Conservation (phyloP, 2,329 filamentous ascomycete genomes). For the Furcasterigmium furcatum region DNA sequence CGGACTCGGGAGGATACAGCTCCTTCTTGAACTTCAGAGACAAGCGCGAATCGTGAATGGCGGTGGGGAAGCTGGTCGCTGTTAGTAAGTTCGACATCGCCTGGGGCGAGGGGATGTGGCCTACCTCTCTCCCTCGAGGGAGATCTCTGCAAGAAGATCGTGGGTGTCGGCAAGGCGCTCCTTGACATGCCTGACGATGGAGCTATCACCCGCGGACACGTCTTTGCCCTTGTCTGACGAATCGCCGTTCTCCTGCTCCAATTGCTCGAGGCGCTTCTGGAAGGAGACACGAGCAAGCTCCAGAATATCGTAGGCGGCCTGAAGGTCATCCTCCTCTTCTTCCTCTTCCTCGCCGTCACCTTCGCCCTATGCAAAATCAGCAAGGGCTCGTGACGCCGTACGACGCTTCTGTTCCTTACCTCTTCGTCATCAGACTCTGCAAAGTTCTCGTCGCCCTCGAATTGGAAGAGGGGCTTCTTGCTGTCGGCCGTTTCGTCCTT, state of each 20-base stretch:
- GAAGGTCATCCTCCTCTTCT: slow-evolving; percentile 70
- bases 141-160: slow-evolving; percentile 92
- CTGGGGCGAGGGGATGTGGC: no score
- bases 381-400: not conserved
- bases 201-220: slow-evolving; percentile 33
- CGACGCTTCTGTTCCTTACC: slow-evolving; percentile 28
- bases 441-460: slow-evolving; percentile 92
- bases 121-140: slow-evolving; percentile 87
- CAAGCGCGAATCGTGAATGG: slow-evolving; percentile 78
- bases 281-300: slow-evolving; percentile 72
- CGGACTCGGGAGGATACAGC: slow-evolving; percentile 76
- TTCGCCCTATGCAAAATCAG: slow-evolving; percentile 14
- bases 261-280: slow-evolving; percentile 46
- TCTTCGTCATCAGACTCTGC: slow-evolving; percentile 76
- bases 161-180: slow-evolving; percentile 90
- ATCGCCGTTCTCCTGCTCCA: slow-evolving; percentile 30
- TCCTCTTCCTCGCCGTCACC: slow-evolving; percentile 43
- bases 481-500: slow-evolving; percentile 34
- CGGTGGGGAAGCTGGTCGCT: slow-evolving; percentile 66
- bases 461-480: slow-evolving; percentile 84
- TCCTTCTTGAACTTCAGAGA: slow-evolving; percentile 76
- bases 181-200: slow-evolving; percentile 59
- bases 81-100: no score
- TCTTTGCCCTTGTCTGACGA: slow-evolving; percentile 32
- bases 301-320: slow-evolving; percentile 79